Evolutionary conservation across 176 grass and related monocot species (phyloP).

Genomic region (Zizania latifolia): DNA sequence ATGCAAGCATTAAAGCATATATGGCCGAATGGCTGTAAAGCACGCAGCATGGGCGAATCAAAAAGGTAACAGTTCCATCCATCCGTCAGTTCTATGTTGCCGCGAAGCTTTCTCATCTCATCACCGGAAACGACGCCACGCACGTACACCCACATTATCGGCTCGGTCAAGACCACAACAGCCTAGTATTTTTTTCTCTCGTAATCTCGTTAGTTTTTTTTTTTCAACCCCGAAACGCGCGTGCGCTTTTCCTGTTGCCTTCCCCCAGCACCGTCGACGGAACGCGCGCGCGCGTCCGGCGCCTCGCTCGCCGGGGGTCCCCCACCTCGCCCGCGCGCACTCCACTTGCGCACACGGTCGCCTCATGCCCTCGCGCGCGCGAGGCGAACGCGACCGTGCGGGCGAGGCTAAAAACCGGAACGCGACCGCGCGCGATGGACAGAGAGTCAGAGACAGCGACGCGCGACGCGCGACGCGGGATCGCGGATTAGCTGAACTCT

Average conservation of each 20-base stretch:
- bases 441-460: not conserved
- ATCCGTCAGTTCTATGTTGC: not conserved
- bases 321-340: not conserved
- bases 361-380: not conserved
- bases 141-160: not conserved
- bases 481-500: not conserved
- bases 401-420: not conserved
- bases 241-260: not conserved
- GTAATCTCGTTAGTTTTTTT: not conserved
- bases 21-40: not conserved
- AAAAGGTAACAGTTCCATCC: not conserved
- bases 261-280: not conserved
- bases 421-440: not conserved
- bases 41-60: not conserved
- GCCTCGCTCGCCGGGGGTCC: not conserved
- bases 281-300: not conserved
- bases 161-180: not conserved
- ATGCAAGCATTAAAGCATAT: not conserved
- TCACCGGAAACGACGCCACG: slow-evolving; percentile 5
- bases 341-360: not conserved
- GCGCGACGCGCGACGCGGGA: no score
- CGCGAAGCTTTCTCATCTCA: not conserved
- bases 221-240: not conserved
- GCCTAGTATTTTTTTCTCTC: not conserved
- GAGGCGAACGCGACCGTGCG: not conserved